These are phyloP conservation scores for Candida takata DNA, from an alignment of 805 yeast species.

Conservation along the genomic window DNA sequence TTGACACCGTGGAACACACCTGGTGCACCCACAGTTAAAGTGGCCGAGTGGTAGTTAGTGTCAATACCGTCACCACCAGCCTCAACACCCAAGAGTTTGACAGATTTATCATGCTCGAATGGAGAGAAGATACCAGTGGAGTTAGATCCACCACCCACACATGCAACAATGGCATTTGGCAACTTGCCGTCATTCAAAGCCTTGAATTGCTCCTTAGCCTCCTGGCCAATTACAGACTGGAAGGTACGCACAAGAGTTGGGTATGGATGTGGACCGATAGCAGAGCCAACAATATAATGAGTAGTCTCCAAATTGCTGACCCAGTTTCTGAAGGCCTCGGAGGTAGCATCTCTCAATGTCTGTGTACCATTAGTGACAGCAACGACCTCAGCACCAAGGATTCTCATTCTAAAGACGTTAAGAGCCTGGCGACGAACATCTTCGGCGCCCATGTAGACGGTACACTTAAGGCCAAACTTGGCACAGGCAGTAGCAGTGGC, in stretches of 20 bases:
- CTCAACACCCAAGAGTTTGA: slow-evolving; percentile 86
- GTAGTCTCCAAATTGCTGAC: slow-evolving; percentile 80
- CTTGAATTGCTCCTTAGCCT: slow-evolving; percentile 86
- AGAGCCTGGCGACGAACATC: slow-evolving; percentile 98
- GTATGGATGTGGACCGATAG: slow-evolving; percentile 99
- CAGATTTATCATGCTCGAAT: slow-evolving; percentile 74
- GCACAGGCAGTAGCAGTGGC: slow-evolving; percentile 93
- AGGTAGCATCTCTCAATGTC: slow-evolving; percentile 95
- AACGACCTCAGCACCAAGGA: slow-evolving; percentile 91
- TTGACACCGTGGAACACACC: slow-evolving; percentile 98
- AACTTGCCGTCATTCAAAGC: slow-evolving; percentile 71
- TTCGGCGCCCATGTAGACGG: slow-evolving; percentile 98
- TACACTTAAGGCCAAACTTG: slow-evolving; percentile 87
- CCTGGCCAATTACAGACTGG: slow-evolving; percentile 95
- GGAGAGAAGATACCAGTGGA: slow-evolving; percentile 95
- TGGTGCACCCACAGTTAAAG: slow-evolving; percentile 88
- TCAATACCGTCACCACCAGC: slow-evolving; percentile 98
- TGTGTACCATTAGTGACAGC: slow-evolving; percentile 92
- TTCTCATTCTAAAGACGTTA: slow-evolving; percentile 95
- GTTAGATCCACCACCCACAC: slow-evolving; percentile 99
- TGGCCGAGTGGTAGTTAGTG: slow-evolving; percentile 87
- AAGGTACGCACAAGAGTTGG: slow-evolving; percentile 97
- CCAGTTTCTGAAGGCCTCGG: slow-evolving; percentile 96
- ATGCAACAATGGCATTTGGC: slow-evolving; percentile 93
- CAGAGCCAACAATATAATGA: slow-evolving; percentile 95